These are phyloP conservation scores for Pseudopyrenochaeta lycopersici DNA, from an alignment of 2,329 filamentous ascomycete species.

Conservation along the genomic window DNA sequence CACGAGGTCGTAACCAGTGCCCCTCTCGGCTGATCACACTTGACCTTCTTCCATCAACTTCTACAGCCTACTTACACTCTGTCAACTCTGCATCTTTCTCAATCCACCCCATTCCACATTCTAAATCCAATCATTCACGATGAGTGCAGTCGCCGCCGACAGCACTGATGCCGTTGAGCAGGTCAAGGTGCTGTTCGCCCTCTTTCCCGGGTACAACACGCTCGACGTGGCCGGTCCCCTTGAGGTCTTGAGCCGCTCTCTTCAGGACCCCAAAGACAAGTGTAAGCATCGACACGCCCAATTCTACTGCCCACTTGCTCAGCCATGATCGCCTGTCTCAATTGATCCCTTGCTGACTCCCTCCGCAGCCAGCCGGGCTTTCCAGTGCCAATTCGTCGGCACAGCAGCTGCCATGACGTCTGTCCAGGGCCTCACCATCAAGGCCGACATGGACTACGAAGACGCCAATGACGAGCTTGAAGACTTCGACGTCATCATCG, in stretches of 20 bases:
- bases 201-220: slow-evolving; percentile 65
- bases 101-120: slow-evolving; percentile 25
- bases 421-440: slow-evolving; percentile 72
- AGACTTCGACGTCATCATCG: slow-evolving; percentile 81
- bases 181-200: slow-evolving; percentile 69
- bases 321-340: background rate
- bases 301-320: background rate
- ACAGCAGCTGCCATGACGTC: slow-evolving; percentile 58
- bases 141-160: slow-evolving; percentile 52
- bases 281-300: slow-evolving; percentile 45
- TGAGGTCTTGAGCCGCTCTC: slow-evolving; percentile 64
- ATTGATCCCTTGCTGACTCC: slow-evolving; percentile 29
- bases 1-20: slow-evolving; percentile 31
- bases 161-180: slow-evolving; percentile 61
- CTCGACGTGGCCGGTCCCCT: slow-evolving; percentile 67
- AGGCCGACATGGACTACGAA: slow-evolving; percentile 79
- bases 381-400: slow-evolving; percentile 63
- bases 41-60: slow-evolving; percentile 19
- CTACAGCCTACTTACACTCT: slow-evolving; percentile 27
- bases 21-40: slow-evolving; percentile 31
- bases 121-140: slow-evolving; percentile 38
- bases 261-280: slow-evolving; percentile 63
- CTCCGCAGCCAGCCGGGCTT: slow-evolving; percentile 60
- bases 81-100: slow-evolving; percentile 23
- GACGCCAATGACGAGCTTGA: slow-evolving; percentile 77